These are phyloP conservation scores for Wakefieldia striispora DNA, from an alignment of 768 basidiomycete genomes.

Conservation along the genomic window DNA sequence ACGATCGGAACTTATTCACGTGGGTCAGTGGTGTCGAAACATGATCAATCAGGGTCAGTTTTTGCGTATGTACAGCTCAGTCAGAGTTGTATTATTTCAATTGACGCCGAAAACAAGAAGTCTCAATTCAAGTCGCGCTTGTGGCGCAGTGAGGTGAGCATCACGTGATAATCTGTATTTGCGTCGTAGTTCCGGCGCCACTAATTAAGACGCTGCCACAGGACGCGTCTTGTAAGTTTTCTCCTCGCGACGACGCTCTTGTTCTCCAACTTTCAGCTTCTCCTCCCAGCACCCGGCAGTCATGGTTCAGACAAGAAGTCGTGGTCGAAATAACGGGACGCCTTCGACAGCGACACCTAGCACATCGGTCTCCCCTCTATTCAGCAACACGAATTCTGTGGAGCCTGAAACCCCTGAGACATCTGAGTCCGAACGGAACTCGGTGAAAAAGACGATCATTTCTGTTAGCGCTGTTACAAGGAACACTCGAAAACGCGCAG, in stretches of 20 bases:
- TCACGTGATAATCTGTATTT: conserved; percentile 23
- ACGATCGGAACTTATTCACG: too few relatives aligned
- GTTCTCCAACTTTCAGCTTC: not conserved
- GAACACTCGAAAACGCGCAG: conserved; percentile 30
- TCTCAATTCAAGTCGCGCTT: conserved; percentile 20
- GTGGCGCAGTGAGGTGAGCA: conserved; percentile 17
- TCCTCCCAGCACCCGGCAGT: not conserved
- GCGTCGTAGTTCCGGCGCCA: conserved; percentile 18
- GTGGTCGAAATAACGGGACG: conserved; percentile 14
- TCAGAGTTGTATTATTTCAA: too few relatives aligned
- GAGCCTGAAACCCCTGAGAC: conserved; percentile 53
- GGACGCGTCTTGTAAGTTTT: conserved; percentile 25
- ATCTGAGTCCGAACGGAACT: conserved; percentile 36
- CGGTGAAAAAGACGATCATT: not conserved
- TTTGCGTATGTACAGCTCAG: not conserved
- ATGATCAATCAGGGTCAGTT: too few relatives aligned
- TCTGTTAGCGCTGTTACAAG: conserved; percentile 2
- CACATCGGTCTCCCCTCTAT: conserved; percentile 47
- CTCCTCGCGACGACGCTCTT: conserved; percentile 12
- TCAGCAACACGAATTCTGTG: conserved; percentile 47
- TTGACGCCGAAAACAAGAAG: not conserved
- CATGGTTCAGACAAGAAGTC: conserved; percentile 25
- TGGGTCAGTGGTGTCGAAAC: too few relatives aligned
- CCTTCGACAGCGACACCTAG: conserved; percentile 31
- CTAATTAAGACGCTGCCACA: conserved; percentile 17